Percentiles rank a stretch among this genome's conserved stretches.
Evolutionary conservation across 208 protist species (phyloP).

Genomic region (Leishmania martiniquensis): DNA sequence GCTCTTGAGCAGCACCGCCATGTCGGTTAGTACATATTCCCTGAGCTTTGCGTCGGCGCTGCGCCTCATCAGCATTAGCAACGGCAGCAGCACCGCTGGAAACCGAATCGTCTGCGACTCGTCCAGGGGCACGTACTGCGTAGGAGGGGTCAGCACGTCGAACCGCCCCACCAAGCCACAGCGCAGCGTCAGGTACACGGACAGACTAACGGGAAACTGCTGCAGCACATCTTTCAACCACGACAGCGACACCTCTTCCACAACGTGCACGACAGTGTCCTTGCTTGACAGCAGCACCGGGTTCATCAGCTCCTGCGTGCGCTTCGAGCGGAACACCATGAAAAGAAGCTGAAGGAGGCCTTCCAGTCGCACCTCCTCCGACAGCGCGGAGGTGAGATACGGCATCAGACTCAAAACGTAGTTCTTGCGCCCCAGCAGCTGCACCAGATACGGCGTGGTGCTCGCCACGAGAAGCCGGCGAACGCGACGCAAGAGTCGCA

Average conservation of each 20-base stretch:
- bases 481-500: conserved; percentile 47
- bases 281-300: conserved; percentile 46
- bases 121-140: conserved; percentile 35
- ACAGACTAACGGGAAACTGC: conserved; percentile 32
- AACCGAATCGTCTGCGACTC: conserved; percentile 54
- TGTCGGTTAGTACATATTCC: conserved; percentile 51
- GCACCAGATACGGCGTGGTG: conserved; percentile 40
- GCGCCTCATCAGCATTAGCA: conserved; percentile 66
- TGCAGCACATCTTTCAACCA: conserved; percentile 68
- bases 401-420: conserved; percentile 67
- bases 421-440: conserved; percentile 63
- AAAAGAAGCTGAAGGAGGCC: conserved; percentile 72
- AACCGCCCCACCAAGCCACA: conserved; percentile 71
- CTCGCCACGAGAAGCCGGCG: conserved; percentile 64
- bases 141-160: conserved; percentile 36
- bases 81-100: conserved; percentile 48
- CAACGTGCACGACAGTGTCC: conserved; percentile 64
- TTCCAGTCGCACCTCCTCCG: conserved; percentile 53
- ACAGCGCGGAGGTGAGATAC: conserved; percentile 41
- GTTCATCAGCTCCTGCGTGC: conserved; percentile 84
- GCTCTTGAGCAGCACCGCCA: conserved; percentile 54
- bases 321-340: conserved; percentile 63
- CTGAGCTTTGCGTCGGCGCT: conserved; percentile 45
- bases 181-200: conserved; percentile 70
- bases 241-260: conserved; percentile 65